Evolutionary conservation across 2,329 filamentous ascomycete species (phyloP), one percentile per base, ranked within the genome.

Genomic region (Epichloe festucae): DNA sequence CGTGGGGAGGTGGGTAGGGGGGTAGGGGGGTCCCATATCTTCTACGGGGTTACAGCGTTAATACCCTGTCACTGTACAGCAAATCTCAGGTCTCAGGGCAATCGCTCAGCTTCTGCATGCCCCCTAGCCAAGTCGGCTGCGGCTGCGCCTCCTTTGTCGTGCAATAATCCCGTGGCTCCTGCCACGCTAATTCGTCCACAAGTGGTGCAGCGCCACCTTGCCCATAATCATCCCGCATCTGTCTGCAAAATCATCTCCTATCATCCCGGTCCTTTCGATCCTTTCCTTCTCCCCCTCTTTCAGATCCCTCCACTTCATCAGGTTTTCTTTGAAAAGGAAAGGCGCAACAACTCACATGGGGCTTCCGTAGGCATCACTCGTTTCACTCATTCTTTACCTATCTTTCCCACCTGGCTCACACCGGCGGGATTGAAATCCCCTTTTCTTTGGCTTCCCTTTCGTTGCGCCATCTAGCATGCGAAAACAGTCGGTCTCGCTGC

Each of bases 401-500:
- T 36, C 8, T 14, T 41, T 10, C n/a, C 39, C 38, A n/a, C 12
- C 12, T 48, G 21, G 10, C 10, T 34, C 36, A 14, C 17, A 36
- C 27, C 31, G 31, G 23, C 31, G 50, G 44, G 15, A 23, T 21
- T 17, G 11, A 12, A 42, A 31, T 15, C 49, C 51, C 36, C 49
- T 53, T 56, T 53, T 53, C 54, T 52, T 46, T 50, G 48, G 55
- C 40, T 42, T 46, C 51, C 41, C 14, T 49, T 39, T 47, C 17
- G 41, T 35, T 38, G 31, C 46, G 34, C 38, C 48, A 38, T 39
- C n/a, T 62, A 62, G 61, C 60, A 84, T 84, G 81, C 77, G 79
- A 74, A 80, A 78, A 70, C 78, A 78, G 65, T 82, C 79, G 56
- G 77, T 81, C 55, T 82, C 80, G 63, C 66, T 82, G 66, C 78